phyloP scores from a whole-genome alignment of 208 protist genomes.

The Leishmania tropica region DNA sequence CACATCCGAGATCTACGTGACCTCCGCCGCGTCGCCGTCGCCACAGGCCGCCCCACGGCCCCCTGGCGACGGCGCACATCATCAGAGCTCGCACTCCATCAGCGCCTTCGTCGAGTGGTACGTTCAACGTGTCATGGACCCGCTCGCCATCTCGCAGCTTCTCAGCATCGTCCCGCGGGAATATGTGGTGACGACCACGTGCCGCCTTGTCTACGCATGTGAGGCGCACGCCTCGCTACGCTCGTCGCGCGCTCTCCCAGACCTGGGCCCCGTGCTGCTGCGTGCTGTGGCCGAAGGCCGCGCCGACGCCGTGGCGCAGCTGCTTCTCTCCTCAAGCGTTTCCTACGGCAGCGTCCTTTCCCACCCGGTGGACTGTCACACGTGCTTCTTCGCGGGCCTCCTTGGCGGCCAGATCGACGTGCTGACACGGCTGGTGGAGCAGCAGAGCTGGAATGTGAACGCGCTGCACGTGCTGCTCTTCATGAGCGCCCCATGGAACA shows the following conservation, averaged over 20 bases:
- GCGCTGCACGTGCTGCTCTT: slow-evolving; percentile 72
- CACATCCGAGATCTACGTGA: slow-evolving; percentile 8
- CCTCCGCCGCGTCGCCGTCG: not conserved
- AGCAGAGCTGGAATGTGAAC: slow-evolving; percentile 69
- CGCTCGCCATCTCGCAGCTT: slow-evolving; percentile 79
- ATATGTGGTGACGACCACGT: slow-evolving; percentile 77
- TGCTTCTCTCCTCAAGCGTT: slow-evolving; percentile 60
- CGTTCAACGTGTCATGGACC: slow-evolving; percentile 73
- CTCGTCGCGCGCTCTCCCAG: slow-evolving; percentile 62
- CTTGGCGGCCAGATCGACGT: slow-evolving; percentile 71
- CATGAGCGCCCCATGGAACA: slow-evolving; percentile 27
- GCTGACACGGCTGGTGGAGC: slow-evolving; percentile 46
- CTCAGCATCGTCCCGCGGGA: slow-evolving; percentile 73
- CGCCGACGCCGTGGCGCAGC: slow-evolving; percentile 54
- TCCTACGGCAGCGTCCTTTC: slow-evolving; percentile 61
- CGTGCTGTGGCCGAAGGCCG: slow-evolving; percentile 66
- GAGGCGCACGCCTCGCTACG: slow-evolving; percentile 47
- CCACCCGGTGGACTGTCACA: slow-evolving; percentile 26
- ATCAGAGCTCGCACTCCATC: slow-evolving; percentile 42
- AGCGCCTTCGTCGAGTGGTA: slow-evolving; percentile 88
- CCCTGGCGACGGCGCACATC: not conserved
- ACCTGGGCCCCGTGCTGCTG: slow-evolving; percentile 73
- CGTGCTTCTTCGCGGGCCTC: slow-evolving; percentile 71
- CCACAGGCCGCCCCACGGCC: not conserved
- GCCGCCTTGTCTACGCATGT: slow-evolving; percentile 69